Evolutionary conservation across 2,329 filamentous ascomycete genomes (phyloP), one percentile per base, ranked within the genome.

Genomic region (Fusarium sp.): DNA sequence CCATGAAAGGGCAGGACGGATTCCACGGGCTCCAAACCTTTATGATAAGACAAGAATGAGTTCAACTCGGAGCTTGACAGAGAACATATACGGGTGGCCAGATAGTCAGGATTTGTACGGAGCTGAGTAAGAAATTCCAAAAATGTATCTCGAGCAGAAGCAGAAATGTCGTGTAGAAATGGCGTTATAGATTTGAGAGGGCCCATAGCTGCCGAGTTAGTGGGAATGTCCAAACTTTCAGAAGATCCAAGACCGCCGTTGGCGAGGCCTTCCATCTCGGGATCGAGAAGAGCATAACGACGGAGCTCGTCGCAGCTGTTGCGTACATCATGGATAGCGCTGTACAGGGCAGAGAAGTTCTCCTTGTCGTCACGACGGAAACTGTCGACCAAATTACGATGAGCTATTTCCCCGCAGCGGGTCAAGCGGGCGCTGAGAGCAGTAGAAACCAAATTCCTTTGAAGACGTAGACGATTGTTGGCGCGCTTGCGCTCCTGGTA

Each of bases 91-190:
- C 94, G 89, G 69, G 92, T 90, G 75, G 95, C 93, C 79, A 99
- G 80, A 80, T 97, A 98, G 75, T 94, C 90, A 40, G 93, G 90
- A 78, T 97, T 94, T 68, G 92, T 94, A 73, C 95, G 90, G 68
- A 98, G 87, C 79, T 93, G 89, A 50, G 89, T 90, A 73, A 98
- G 82, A 76, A 98, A 95, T 67, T 89, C 88, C 62, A 98, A 78
- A 63, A 98, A 88, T 45, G 90, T 89, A 66, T 93, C 89, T 76
- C 93, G 86, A 59, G 93, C 89, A 67, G 91, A 89, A 59, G 88
- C 84, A 54, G 94, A 92, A 51, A 98, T 87, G 75, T 94, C 90
- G 77, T 92, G 88, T 55, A 92, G 81, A 72, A 91, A 92, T 3
- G 89, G 88, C 3, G 82, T 79, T 34, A 83, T 80, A 45, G 84